These are phyloP conservation scores for Colletotrichum filicis DNA, from an alignment of 2,329 filamentous ascomycete genomes.

Conservation along the genomic window DNA sequence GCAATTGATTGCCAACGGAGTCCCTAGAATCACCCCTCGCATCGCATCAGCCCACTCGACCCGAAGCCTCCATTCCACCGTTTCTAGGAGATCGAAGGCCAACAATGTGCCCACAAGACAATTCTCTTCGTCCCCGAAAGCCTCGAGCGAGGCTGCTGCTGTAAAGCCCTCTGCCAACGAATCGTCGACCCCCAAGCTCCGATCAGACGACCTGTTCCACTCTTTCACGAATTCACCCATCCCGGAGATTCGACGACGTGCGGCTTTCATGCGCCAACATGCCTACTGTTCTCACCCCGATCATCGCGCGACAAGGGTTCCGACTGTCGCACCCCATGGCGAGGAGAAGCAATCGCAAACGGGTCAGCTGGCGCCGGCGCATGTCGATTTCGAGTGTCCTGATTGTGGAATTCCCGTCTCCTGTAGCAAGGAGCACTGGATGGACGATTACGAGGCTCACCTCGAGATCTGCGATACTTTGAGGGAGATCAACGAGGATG, in stretches of 20 bases:
- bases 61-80: constrained; percentile 43
- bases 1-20: constrained; percentile 31
- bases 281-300: constrained; percentile 93
- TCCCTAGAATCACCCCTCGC: constrained; percentile 10
- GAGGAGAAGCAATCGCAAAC: constrained; percentile 68
- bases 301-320: constrained; percentile 79
- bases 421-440: constrained; percentile 95
- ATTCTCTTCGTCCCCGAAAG: constrained; percentile 45
- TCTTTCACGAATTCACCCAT: constrained; percentile 90
- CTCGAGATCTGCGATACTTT: constrained; percentile 92
- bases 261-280: constrained; percentile 91
- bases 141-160: constrained; percentile 42
- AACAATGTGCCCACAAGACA: constrained; percentile 38
- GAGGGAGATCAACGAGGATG: constrained; percentile 95
- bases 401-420: constrained; percentile 95
- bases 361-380: constrained; percentile 74
- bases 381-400: constrained; percentile 94
- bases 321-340: constrained; percentile 71
- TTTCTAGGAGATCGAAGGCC: constrained; percentile 30
- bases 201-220: constrained; percentile 89
- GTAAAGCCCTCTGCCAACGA: constrained; percentile 38
- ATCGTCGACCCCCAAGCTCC: constrained; percentile 55
- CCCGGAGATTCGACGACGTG: constrained; percentile 86
- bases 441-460: constrained; percentile 93
- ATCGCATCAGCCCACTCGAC: constrained; percentile 42